phyloP scores from a whole-genome alignment of 2,329 filamentous ascomycete genomes.

The Aspergillus amoenus region DNA sequence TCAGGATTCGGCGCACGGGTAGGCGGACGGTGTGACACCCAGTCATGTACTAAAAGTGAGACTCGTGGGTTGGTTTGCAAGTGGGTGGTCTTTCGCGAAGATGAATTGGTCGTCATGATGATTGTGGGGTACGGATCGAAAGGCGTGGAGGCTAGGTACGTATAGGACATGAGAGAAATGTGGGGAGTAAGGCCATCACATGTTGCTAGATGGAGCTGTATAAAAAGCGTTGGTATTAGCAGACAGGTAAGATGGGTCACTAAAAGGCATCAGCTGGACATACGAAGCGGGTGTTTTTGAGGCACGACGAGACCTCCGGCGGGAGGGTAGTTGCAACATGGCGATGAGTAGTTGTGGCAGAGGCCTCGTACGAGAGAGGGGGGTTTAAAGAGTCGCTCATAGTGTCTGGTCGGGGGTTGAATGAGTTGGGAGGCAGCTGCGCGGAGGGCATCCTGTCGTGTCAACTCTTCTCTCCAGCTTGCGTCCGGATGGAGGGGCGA shows the following conservation, averaged over 20 bases:
- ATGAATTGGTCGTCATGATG: conserved; percentile 86
- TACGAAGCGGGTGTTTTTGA: conserved; percentile 95
- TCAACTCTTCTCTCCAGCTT: neutral
- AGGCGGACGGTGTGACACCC: conserved; percentile 89
- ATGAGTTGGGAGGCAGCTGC: neutral
- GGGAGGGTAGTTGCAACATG: conserved; percentile 70
- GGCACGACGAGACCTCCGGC: conserved; percentile 80
- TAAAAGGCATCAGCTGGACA: conserved; percentile 30
- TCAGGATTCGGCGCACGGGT: conserved; percentile 60
- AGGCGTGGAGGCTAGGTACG: conserved; percentile 80
- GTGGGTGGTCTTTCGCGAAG: conserved; percentile 70
- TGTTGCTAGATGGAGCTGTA: conserved; percentile 89
- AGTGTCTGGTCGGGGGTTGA: conserved; percentile 4
- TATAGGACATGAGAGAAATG: conserved; percentile 98
- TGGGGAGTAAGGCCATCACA: conserved; percentile 80
- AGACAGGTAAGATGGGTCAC: conserved; percentile 4
- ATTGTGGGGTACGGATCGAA: conserved; percentile 74
- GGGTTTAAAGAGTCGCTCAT: conserved; percentile 57
- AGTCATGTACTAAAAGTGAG: conserved; percentile 94
- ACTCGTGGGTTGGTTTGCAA: conserved; percentile 82
- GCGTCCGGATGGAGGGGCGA: conserved; percentile 1
- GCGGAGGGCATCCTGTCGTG: neutral
- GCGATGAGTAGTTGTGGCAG: conserved; percentile 70
- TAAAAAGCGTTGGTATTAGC: conserved; percentile 13
- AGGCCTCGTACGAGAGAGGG: conserved; percentile 73